Percentiles rank a stretch among this genome's conserved stretches.
phyloP scores from a whole-genome alignment of 768 basidiomycete species.

The Agaricus subrufescens region DNA sequence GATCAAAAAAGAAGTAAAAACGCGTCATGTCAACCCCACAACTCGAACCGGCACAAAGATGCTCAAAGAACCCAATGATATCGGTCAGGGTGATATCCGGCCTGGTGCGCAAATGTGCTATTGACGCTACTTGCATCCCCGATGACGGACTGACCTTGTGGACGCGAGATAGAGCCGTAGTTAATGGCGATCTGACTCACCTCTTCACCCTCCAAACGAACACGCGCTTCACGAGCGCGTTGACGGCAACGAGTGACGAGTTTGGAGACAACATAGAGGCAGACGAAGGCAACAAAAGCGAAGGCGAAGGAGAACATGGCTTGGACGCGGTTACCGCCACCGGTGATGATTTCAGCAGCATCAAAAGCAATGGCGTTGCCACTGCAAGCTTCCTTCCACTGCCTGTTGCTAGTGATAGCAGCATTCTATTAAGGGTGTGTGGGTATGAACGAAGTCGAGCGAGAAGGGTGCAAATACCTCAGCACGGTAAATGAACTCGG shows the following conservation, averaged over 20 bases:
- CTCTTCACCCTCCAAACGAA: constrained; percentile 44
- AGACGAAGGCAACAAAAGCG: constrained; percentile 33
- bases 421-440: constrained; percentile 29
- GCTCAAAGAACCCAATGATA: constrained; percentile 32
- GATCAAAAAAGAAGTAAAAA: neutral
- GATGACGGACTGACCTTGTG: constrained; percentile 9
- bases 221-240: constrained; percentile 29
- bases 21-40: neutral
- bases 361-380: constrained; percentile 18
- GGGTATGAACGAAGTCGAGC: neutral
- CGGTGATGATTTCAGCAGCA: constrained; percentile 20
- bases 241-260: constrained; percentile 36
- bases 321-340: constrained; percentile 19
- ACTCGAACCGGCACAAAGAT: neutral
- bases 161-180: constrained; percentile 32
- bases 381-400: constrained; percentile 47
- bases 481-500: constrained; percentile 79
- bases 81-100: constrained; percentile 27
- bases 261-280: constrained; percentile 31
- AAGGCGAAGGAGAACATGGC: constrained; percentile 31
- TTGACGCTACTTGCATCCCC: constrained; percentile 14
- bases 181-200: constrained; percentile 37
- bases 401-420: constrained; percentile 50
- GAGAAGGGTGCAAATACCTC: constrained; percentile 44
- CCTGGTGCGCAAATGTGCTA: constrained; percentile 13